phyloP scores from a whole-genome alignment of 495 filamentous ascomycete species.

The Penicillium maclennaniae region DNA sequence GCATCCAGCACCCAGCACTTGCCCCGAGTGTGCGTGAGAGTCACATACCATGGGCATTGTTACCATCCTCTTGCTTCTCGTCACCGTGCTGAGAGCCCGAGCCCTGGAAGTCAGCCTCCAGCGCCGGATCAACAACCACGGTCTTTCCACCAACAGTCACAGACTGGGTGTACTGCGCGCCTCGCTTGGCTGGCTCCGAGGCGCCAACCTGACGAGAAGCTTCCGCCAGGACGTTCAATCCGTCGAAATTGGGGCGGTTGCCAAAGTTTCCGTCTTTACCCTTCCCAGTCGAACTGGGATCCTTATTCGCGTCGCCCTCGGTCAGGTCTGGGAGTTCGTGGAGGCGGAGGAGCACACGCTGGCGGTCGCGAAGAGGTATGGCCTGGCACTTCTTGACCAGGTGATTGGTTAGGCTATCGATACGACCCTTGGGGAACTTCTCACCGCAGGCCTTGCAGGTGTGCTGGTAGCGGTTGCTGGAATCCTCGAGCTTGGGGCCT shows the following conservation, averaged over 20 bases:
- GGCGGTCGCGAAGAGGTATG: slow-evolving; percentile 61
- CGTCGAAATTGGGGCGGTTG: slow-evolving; percentile 60
- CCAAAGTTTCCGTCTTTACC: slow-evolving; percentile 40
- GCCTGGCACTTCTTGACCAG: slow-evolving; percentile 78
- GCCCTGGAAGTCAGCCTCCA: slow-evolving; percentile 45
- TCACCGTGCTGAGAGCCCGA: slow-evolving; percentile 27
- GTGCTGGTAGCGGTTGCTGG: slow-evolving; percentile 82
- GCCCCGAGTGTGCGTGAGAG: background rate
- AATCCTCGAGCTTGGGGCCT: slow-evolving; percentile 75
- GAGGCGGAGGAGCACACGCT: slow-evolving; percentile 59
- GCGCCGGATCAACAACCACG: slow-evolving; percentile 44
- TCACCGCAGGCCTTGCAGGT: slow-evolving; percentile 84
- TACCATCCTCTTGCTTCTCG: slow-evolving; percentile 27
- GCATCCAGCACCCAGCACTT: slow-evolving; percentile 1
- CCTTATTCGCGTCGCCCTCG: slow-evolving; percentile 36
- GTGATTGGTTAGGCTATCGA: slow-evolving; percentile 73
- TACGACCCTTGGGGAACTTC: slow-evolving; percentile 77
- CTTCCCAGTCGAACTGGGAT: slow-evolving; percentile 33
- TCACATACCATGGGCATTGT: slow-evolving; percentile 23
- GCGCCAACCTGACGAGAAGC: slow-evolving; percentile 68
- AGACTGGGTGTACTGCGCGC: slow-evolving; percentile 41
- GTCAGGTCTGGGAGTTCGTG: slow-evolving; percentile 45
- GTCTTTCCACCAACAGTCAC: slow-evolving; percentile 48
- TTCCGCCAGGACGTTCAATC: slow-evolving; percentile 76
- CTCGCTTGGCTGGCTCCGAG: slow-evolving; percentile 42